Conservation (phyloP, 768 basidiomycete species). For the Pulveroboletus ravenelii region DNA sequence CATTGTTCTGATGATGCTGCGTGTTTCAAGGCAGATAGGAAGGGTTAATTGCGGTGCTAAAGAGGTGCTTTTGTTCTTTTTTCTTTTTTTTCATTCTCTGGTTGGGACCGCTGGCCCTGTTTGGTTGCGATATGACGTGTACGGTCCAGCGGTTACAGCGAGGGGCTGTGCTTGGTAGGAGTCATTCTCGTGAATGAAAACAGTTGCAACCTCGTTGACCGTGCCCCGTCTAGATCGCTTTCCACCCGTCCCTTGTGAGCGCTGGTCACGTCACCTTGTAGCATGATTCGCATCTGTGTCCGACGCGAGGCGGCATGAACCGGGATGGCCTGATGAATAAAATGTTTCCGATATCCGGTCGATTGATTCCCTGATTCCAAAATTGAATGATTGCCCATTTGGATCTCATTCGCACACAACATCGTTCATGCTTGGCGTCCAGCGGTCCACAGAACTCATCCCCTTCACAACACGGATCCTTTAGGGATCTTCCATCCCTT, state of each 20-base stretch:
- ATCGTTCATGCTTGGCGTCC: neutral
- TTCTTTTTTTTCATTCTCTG: neutral
- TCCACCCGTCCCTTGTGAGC: neutral
- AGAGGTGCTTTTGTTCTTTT: neutral
- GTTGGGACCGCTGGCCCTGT: conserved; percentile 1
- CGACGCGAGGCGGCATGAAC: neutral
- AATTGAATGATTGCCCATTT: neutral
- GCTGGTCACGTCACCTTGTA: neutral
- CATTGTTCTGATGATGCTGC: conserved; percentile 1
- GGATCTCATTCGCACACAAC: neutral
- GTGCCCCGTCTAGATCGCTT: conserved; percentile 1
- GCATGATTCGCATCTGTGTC: neutral
- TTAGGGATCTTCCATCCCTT: neutral
- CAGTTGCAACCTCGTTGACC: conserved; percentile 3
- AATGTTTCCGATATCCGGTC: conserved; percentile 1
- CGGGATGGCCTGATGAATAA: conserved; percentile 11
- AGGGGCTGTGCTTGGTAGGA: conserved; percentile 14
- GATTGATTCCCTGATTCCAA: neutral
- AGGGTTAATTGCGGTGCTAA: conserved; percentile 5
- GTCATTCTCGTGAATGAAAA: neutral
- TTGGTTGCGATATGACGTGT: neutral
- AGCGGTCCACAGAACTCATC: neutral
- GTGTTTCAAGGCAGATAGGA: conserved; percentile 4
- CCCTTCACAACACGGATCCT: neutral
- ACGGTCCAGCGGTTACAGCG: neutral